Evolutionary conservation across 768 basidiomycete species (phyloP).

Genomic region (Tricholoma hemisulphureum): DNA sequence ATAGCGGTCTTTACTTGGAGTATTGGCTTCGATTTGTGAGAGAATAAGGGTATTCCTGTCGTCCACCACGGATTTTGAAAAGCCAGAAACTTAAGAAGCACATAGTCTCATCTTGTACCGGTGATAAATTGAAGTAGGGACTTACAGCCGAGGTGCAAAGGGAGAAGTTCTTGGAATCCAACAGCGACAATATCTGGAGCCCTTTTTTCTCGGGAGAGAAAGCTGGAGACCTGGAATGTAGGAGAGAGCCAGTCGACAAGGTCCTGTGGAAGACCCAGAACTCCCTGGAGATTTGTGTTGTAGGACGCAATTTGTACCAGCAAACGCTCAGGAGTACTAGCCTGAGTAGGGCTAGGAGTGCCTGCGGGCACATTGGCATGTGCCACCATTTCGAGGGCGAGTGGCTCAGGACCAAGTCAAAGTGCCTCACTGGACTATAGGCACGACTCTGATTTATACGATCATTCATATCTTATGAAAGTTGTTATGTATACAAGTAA

Average conservation of each 20-base stretch:
- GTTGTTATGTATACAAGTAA: too few species aligned
- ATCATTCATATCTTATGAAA: too few species aligned
- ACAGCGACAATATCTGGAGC: conserved; percentile 88
- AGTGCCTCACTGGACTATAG: neutral
- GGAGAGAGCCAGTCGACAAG: conserved; percentile 91
- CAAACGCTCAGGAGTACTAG: conserved; percentile 30
- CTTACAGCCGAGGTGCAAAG: conserved; percentile 83
- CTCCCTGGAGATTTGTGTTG: conserved; percentile 87
- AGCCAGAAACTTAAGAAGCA: conserved; percentile 62
- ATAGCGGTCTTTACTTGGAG: conserved; percentile 72
- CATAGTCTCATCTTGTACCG: conserved; percentile 6
- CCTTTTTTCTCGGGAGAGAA: conserved; percentile 59
- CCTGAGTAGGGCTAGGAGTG: too few species aligned
- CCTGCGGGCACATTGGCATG: too few species aligned
- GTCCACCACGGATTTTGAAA: conserved; percentile 68
- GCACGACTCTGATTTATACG: neutral
- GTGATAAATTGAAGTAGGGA: conserved; percentile 18
- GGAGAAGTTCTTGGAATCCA: conserved; percentile 91
- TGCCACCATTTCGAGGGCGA: neutral
- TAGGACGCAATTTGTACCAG: conserved; percentile 85
- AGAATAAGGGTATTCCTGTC: conserved; percentile 70
- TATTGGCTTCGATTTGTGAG: conserved; percentile 68
- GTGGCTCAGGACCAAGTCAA: neutral
- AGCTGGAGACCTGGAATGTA: conserved; percentile 70
- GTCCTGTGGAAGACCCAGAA: conserved; percentile 72